Evolutionary conservation across 192 early-diverging fungal species (phyloP).

Genomic region (Coemansia sp.): DNA sequence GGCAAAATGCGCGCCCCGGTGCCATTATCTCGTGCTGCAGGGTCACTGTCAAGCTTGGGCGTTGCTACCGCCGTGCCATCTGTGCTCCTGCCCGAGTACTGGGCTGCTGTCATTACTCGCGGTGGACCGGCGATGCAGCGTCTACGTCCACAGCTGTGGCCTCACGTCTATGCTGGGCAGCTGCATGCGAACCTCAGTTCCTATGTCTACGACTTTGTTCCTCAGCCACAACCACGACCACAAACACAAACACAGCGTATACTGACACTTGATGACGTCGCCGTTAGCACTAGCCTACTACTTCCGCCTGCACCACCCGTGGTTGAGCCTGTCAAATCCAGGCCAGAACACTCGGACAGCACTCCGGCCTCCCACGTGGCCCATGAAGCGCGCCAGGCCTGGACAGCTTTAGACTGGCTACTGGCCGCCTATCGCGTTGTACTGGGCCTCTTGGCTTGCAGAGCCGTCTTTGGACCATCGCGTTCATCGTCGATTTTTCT

Average conservation of each 20-base stretch:
- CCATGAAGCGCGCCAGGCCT: slow-evolving; percentile 20
- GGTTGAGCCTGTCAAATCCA: background rate
- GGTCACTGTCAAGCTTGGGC: slow-evolving; percentile 10
- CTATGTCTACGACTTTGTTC: slow-evolving; percentile 13
- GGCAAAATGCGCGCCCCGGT: background rate
- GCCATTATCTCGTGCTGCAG: background rate
- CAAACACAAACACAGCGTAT: slow-evolving; percentile 11
- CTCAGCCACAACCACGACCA: slow-evolving; percentile 16
- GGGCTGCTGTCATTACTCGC: slow-evolving; percentile 20
- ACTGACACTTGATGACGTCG: background rate
- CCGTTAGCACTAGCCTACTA: background rate
- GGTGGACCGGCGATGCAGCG: slow-evolving; percentile 42
- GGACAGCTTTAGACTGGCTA: slow-evolving; percentile 48
- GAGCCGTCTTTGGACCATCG: slow-evolving; percentile 41
- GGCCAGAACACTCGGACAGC: background rate
- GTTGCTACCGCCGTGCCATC: slow-evolving; percentile 23
- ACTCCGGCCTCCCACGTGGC: background rate
- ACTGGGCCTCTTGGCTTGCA: slow-evolving; percentile 40
- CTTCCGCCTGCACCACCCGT: background rate
- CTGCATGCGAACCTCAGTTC: background rate
- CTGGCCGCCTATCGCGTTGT: slow-evolving; percentile 42
- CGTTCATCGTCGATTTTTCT: slow-evolving; percentile 30
- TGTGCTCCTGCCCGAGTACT: slow-evolving; percentile 39
- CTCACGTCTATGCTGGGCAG: slow-evolving; percentile 14
- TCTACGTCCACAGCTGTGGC: slow-evolving; percentile 51